Conservation (phyloP, 2,329 filamentous ascomycete species). For the Chrysoporthe cubensis region DNA sequence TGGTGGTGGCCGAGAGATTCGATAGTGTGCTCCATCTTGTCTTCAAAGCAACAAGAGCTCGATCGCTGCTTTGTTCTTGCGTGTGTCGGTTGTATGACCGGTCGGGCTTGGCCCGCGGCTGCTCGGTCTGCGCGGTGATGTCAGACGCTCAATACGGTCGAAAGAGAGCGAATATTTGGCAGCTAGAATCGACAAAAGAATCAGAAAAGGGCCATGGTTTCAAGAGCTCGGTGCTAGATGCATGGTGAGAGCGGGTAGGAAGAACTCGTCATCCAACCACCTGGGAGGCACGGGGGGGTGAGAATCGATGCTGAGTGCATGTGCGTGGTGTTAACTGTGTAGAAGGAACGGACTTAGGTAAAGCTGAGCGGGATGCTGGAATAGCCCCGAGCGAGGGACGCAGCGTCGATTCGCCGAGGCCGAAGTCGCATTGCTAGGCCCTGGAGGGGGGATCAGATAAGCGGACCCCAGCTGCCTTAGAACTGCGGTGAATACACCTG, state of each 20-base stretch:
- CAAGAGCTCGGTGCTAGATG: slow-evolving; percentile 12
- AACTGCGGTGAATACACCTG: too few relatives aligned
- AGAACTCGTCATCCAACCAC: slow-evolving; percentile 15
- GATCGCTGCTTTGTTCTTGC: neutral
- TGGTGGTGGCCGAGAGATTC: slow-evolving; percentile 21
- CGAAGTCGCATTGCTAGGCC: neutral
- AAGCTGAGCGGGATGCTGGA: slow-evolving; percentile 12
- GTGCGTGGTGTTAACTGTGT: slow-evolving; percentile 3
- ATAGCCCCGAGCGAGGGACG: neutral
- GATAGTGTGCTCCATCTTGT: slow-evolving; percentile 25
- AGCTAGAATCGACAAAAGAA: neutral
- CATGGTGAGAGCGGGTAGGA: slow-evolving; percentile 18
- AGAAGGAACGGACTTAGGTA: neutral
- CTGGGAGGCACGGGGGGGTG: neutral
- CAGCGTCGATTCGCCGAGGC: neutral
- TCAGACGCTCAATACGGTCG: neutral
- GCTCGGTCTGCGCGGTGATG: slow-evolving; percentile 7
- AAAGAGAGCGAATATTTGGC: neutral
- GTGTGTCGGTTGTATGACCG: neutral
- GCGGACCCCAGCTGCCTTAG: too few relatives aligned
- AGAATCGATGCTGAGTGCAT: slow-evolving; percentile 17
- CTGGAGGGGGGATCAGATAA: neutral
- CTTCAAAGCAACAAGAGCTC: neutral
- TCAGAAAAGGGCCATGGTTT: neutral
- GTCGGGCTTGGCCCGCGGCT: slow-evolving; percentile 1